Base-by-base conservation (phyloP, 176 grass and related monocot genomes). In the Neostapfia colusana region DNA sequence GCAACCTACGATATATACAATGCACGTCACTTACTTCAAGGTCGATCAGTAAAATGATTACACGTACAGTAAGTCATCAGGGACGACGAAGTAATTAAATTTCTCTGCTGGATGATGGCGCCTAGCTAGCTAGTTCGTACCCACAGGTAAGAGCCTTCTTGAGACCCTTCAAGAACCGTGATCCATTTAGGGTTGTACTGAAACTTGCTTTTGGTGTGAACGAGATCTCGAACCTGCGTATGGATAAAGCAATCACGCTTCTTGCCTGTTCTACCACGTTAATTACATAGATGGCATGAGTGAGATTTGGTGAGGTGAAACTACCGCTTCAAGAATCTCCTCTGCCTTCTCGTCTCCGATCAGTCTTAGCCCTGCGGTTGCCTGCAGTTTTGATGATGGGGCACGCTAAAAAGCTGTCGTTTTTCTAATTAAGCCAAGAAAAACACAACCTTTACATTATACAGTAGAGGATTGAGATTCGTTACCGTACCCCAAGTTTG, bases 401-500 rank as follows among this genome's bases (percentile, higher is more conserved):
- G 43, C 43, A 45, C 43, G 4, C 15, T 2, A 2, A 45, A 45
- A 45, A 45, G 12, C 15, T 50, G 46, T 14, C 46, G 46, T 50
- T 50, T 15, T 50, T 50, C 18, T 50, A 50, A 3, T 50, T 0
- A 3, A 50, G n/a, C n/a, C n/a, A n/a, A n/a, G n/a, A n/a, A n/a
- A n/a, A n/a, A n/a, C n/a, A n/a, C n/a, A n/a, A n/a, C n/a, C n/a
- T n/a, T n/a, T n/a, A n/a, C n/a, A n/a, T n/a, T n/a, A 14, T 50
- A 18, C 5, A 50, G 5, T 50, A 18, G 4, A 50, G 18, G 2
- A 18, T 18, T 18, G 46, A 50, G 18, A 50, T 50, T 18, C 14
- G 18, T 50, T 85, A 93, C 88, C 67, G n/a, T n/a, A n/a, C n/a
- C n/a, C 83, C 92, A 14, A 91, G 73, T 70, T 72, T 79, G 53